Evolutionary conservation across 1,284 basidiomycete genomes (phyloP), one percentile per base, ranked within the genome.

Genomic region (Baeospora myosura): DNA sequence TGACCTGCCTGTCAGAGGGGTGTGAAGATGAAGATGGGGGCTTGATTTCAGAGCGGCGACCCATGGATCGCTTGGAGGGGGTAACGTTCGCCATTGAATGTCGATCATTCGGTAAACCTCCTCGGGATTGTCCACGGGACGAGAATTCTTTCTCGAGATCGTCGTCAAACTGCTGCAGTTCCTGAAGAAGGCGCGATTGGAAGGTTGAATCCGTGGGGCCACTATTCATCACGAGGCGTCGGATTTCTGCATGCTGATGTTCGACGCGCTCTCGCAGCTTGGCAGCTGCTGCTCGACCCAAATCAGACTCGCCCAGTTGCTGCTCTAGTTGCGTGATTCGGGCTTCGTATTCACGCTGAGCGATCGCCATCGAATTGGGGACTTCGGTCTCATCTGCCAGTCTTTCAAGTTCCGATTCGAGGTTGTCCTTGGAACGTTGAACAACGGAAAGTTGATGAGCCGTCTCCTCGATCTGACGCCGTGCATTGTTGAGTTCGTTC

Each of bases 211-310:
- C 82, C 36, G 72, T 68, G 7, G 76, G 72, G 10, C 68, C 71
- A 42, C 68, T 71, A 36, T 66, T 69, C 62, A 76, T 68, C 43
- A 87, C 74, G 10, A 86, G 62, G 12, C 75, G 65, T 4, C 82
- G 76, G 32, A 87, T 73, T 51, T 87, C 83, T 17, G 72, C 72
- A 51, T 85, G 81, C 44, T 86, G 82, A 17, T 71, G 72, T 49
- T 80, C 77, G 18, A 86, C 72, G 38, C 72, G 76, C 32, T 76
- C 74, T 50, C 72, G 76, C 54, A 85, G 79, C 44, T 67, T 70
- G 4, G 71, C 59, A 3, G 74, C 72, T 16, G 72, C 73, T 1
- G 64, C 56, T 43, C 71, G 68, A 0, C 75, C 69, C 18, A 65
- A 61, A 44, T 78, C 71, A 3, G 71, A 64, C 30, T 80, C 76